phyloP scores from a whole-genome alignment of 2,329 filamentous ascomycete species.

The Thielaviopsis ethacetica region DNA sequence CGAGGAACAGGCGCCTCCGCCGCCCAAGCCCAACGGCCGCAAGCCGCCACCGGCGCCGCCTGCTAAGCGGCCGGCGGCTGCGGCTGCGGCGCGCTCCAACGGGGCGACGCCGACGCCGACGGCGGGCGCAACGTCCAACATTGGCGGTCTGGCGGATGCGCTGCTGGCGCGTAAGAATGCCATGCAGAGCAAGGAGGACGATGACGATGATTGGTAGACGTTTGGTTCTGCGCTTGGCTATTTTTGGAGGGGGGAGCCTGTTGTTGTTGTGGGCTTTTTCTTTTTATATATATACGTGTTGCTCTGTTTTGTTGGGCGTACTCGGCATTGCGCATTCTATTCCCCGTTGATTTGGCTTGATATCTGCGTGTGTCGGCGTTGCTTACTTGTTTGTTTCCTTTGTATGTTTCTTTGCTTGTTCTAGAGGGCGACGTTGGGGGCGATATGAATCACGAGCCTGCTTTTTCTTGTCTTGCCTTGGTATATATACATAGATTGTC shows the following conservation, averaged over 20 bases:
- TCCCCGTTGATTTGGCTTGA: not conserved
- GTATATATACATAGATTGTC: not conserved
- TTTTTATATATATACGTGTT: not conserved
- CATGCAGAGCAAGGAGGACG: conserved; percentile 53
- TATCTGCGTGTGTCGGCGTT: not conserved
- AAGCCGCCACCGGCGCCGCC: conserved; percentile 62
- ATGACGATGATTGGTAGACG: conserved; percentile 53
- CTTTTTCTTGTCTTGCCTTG: not conserved
- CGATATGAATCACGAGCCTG: not conserved
- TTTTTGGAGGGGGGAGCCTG: too few relatives aligned
- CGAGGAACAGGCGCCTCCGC: conserved; percentile 56
- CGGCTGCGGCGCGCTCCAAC: conserved; percentile 46
- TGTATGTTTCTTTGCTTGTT: conserved; percentile 15
- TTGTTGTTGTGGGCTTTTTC: not conserved
- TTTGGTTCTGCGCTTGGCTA: not conserved
- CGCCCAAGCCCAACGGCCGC: conserved; percentile 31
- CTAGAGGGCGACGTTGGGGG: conserved; percentile 1
- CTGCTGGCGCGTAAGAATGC: conserved; percentile 59
- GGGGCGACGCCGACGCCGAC: conserved; percentile 51
- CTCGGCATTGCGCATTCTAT: not conserved
- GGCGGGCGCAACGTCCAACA: conserved; percentile 51
- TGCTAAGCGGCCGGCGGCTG: conserved; percentile 61
- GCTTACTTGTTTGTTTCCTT: conserved; percentile 13
- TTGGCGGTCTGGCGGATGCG: conserved; percentile 64
- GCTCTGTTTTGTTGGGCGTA: not conserved